These are phyloP conservation scores for Cladophialophora immunda DNA, from an alignment of 2,329 filamentous ascomycete genomes.

Conservation along the genomic window DNA sequence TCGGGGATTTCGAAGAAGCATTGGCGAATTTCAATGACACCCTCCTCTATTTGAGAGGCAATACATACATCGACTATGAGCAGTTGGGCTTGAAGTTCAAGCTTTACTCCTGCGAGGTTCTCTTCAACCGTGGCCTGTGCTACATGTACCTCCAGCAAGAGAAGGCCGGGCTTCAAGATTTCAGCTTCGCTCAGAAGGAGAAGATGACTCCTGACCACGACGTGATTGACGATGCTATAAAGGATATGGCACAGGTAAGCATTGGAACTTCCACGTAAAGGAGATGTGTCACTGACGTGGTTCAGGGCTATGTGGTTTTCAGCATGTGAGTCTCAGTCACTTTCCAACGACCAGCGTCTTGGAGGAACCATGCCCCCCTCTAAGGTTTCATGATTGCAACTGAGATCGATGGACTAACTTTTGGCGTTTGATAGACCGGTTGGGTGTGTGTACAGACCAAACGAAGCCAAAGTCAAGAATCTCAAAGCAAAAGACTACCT, in stretches of 20 bases:
- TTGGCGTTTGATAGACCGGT: constrained; percentile 78
- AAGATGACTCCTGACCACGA: constrained; percentile 97
- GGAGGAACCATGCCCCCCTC: background rate
- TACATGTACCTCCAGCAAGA: constrained; percentile 96
- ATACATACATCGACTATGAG: constrained; percentile 97
- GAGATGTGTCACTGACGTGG: constrained; percentile 16
- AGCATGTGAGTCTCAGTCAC: constrained; percentile 35
- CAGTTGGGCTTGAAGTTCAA: constrained; percentile 96
- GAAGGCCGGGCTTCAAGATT: constrained; percentile 88
- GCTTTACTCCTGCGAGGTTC: constrained; percentile 93
- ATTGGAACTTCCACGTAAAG: background rate
- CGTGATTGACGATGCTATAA: constrained; percentile 96
- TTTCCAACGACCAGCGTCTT: background rate
- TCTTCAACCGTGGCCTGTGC: constrained; percentile 96
- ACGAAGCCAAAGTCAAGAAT: constrained; percentile 98
- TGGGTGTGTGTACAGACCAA: constrained; percentile 92
- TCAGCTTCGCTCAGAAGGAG: constrained; percentile 90
- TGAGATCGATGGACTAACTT: background rate
- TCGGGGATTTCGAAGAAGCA: constrained; percentile 97
- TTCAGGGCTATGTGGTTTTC: constrained; percentile 94
- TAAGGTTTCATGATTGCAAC: background rate
- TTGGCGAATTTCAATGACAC: constrained; percentile 99
- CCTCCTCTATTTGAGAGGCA: constrained; percentile 89
- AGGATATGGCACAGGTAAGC: constrained; percentile 86
- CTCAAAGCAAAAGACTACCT: constrained; percentile 97